phyloP scores from a whole-genome alignment of 2,329 filamentous ascomycete species.

The Fusarium decemcellulare region DNA sequence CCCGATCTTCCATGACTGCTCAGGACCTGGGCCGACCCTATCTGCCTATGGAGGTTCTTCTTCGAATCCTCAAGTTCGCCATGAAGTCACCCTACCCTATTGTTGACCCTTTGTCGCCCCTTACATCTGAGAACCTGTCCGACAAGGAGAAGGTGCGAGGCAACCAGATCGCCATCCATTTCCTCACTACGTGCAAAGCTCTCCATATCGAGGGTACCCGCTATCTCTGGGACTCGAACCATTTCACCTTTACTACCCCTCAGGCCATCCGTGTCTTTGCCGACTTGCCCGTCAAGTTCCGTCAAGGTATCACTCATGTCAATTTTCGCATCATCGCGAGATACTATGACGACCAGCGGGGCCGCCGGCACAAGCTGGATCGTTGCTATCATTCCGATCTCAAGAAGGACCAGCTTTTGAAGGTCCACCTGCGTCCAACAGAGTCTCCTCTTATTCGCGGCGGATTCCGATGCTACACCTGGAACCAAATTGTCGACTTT shows the following conservation, averaged over 20 bases:
- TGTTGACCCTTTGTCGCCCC: conserved; percentile 66
- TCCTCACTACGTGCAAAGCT: conserved; percentile 66
- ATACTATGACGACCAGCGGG: conserved; percentile 67
- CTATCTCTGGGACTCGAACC: conserved; percentile 66
- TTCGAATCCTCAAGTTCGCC: conserved; percentile 66
- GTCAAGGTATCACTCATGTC: conserved; percentile 60
- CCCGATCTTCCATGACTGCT: conserved; percentile 48
- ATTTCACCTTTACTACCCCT: conserved; percentile 68
- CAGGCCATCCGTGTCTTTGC: conserved; percentile 64
- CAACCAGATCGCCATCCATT: conserved; percentile 67
- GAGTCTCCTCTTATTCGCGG: conserved; percentile 63
- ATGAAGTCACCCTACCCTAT: conserved; percentile 65
- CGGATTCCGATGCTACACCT: conserved; percentile 69
- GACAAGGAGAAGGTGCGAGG: conserved; percentile 58
- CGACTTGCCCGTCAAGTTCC: conserved; percentile 59
- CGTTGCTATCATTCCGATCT: conserved; percentile 60
- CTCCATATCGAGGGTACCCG: conserved; percentile 64
- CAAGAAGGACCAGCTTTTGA: conserved; percentile 58
- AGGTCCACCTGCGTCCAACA: conserved; percentile 58
- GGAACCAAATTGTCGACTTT: conserved; percentile 68
- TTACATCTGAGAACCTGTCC: conserved; percentile 60
- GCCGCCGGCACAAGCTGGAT: conserved; percentile 57
- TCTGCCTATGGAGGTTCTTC: conserved; percentile 67
- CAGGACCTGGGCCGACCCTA: conserved; percentile 54
- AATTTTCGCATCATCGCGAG: conserved; percentile 68